Percentiles rank a stretch among this genome's conserved stretches.
phyloP scores from a whole-genome alignment of 768 basidiomycete genomes.

The Serendipita sp. region DNA sequence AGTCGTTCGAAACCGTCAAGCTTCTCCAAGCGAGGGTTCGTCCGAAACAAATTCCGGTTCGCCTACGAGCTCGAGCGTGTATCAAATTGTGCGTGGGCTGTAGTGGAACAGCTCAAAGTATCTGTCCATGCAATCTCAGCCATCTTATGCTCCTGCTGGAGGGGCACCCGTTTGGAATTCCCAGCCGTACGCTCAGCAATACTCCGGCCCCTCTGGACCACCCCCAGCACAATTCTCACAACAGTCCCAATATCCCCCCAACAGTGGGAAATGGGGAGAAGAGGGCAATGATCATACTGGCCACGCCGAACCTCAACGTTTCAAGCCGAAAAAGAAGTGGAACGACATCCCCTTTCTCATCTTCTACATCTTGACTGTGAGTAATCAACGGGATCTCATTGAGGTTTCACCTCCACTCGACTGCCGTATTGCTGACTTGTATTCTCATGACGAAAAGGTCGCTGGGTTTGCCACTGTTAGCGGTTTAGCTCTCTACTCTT shows the following conservation, averaged over 20 bases:
- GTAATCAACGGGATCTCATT: slow-evolving; percentile 5
- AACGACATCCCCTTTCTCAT: slow-evolving; percentile 60
- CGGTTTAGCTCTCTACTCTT: slow-evolving; percentile 44
- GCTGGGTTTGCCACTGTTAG: slow-evolving; percentile 53
- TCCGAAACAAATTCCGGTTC: no score
- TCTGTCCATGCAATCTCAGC: neutral
- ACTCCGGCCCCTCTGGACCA: slow-evolving; percentile 2
- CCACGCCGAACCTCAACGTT: slow-evolving; percentile 16
- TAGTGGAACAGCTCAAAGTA: no score
- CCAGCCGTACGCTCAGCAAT: slow-evolving; percentile 5
- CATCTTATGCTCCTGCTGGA: neutral
- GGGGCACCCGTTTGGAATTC: slow-evolving; percentile 4
- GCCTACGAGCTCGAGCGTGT: no score
- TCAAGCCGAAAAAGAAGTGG: slow-evolving; percentile 37
- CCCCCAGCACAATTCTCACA: slow-evolving; percentile 6
- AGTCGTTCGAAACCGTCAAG: no score
- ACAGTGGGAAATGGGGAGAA: neutral
- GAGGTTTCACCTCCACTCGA: neutral
- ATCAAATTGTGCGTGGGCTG: no score
- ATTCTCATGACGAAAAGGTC: slow-evolving; percentile 24
- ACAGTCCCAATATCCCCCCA: neutral
- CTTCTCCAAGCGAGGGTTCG: no score
- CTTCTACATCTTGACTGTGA: slow-evolving; percentile 54
- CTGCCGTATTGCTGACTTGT: neutral
- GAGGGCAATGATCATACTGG: slow-evolving; percentile 9